Conservation (phyloP, 306 rosid species). For the Prosopis cineraria region DNA sequence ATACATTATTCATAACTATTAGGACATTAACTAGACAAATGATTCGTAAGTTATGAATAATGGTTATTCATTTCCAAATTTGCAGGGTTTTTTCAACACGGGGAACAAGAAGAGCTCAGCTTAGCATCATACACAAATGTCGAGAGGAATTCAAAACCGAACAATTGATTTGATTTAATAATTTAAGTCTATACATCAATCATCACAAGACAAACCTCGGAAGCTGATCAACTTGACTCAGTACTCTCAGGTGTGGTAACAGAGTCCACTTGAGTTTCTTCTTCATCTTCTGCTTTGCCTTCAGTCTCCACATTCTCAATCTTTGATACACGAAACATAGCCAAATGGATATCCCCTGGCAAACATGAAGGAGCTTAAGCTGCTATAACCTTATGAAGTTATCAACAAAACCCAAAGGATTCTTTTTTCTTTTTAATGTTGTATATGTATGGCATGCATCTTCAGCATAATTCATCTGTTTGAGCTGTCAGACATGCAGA, state of each 20-base stretch:
- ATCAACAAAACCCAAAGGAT: not conserved
- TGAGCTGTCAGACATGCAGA: too few species aligned
- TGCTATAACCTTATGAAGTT: not conserved
- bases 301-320: conserved; percentile 45
- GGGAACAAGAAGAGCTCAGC: not conserved
- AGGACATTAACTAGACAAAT: too few species aligned
- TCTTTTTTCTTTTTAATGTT: too few species aligned
- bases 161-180: not conserved
- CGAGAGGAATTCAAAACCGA: conserved; percentile 1
- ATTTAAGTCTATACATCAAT: conserved; percentile 2
- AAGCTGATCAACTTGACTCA: conserved; percentile 43
- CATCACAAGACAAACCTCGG: conserved; percentile 16
- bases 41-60: too few species aligned
- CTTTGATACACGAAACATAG: conserved; percentile 79
- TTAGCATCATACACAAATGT: not conserved
- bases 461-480: not conserved
- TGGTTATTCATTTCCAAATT: too few species aligned
- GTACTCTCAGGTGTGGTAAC: conserved; percentile 33
- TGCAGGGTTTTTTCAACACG: not conserved
- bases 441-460: not conserved
- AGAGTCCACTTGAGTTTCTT: conserved; percentile 31
- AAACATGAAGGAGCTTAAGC: conserved; percentile 17
- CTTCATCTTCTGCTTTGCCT: conserved; percentile 35
- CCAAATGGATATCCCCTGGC: conserved; percentile 79
- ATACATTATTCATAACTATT: too few species aligned